Percentiles rank a stretch among this genome's conserved stretches.
Evolutionary conservation across 306 rosid species (phyloP).

Genomic region (Fragaria vesca): DNA sequence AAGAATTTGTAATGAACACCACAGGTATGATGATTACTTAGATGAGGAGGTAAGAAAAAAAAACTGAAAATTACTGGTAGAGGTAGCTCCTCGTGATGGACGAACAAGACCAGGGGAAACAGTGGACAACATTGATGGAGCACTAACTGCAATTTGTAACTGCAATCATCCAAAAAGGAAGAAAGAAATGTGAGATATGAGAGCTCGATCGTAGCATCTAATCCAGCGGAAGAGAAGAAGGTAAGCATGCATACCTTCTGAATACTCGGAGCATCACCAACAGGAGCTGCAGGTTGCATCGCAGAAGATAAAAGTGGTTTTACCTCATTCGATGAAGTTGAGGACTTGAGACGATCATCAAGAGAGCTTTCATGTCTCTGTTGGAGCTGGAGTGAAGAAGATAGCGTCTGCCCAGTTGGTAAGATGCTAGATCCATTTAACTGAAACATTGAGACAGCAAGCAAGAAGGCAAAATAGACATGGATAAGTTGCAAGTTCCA

Average conservation of each 20-base stretch:
- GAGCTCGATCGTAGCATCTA: not conserved
- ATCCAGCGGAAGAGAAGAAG: not conserved
- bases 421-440: slow-evolving; percentile 49
- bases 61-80: slow-evolving; percentile 56
- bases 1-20: slow-evolving; percentile 18
- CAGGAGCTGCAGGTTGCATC: slow-evolving; percentile 56
- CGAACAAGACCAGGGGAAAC: slow-evolving; percentile 80
- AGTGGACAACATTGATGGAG: slow-evolving; percentile 55
- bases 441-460: slow-evolving; percentile 44
- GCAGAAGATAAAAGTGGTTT: slow-evolving; percentile 59
- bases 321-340: slow-evolving; percentile 51
- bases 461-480: slow-evolving; percentile 2
- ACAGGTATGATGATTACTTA: not conserved
- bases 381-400: slow-evolving; percentile 63
- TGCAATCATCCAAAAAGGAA: slow-evolving; percentile 33
- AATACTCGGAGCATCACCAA: slow-evolving; percentile 45
- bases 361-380: slow-evolving; percentile 67
- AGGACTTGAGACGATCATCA: slow-evolving; percentile 66
- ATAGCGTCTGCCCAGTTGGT: slow-evolving; percentile 63
- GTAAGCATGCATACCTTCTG: slow-evolving; percentile 54
- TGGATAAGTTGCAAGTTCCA: not conserved
- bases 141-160: slow-evolving; percentile 49
- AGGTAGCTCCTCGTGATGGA: slow-evolving; percentile 62
- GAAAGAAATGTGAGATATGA: not conserved
- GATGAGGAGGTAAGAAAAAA: not conserved